Conservation (phyloP, 441 rosid species). For the Brassica hybrid region DNA sequence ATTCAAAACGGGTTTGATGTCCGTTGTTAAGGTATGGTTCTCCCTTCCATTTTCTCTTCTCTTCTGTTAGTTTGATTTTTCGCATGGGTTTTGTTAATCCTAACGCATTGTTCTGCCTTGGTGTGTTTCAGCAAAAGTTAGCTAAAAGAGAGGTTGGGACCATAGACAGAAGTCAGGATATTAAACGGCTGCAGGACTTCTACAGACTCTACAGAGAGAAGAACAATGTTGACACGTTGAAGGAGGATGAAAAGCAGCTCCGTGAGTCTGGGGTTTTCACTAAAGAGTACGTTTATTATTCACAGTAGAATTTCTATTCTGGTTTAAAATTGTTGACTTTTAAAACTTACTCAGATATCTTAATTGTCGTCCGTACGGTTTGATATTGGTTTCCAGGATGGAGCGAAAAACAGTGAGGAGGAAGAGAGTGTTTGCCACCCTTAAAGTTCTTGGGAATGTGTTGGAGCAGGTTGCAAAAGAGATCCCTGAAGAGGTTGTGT, state of each 20-base stretch:
- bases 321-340: slow-evolving; percentile 3
- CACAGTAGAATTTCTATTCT: not conserved
- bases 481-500: slow-evolving; percentile 87
- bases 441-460: slow-evolving; percentile 85
- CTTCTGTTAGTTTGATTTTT: not conserved
- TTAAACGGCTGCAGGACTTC: slow-evolving; percentile 80
- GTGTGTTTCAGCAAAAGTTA: slow-evolving; percentile 83
- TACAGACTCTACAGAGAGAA: slow-evolving; percentile 81
- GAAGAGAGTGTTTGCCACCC: slow-evolving; percentile 84
- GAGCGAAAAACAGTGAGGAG: slow-evolving; percentile 85
- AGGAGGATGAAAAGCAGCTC: slow-evolving; percentile 81
- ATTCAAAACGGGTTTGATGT: slow-evolving; percentile 96
- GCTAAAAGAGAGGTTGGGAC: slow-evolving; percentile 86
- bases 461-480: slow-evolving; percentile 83
- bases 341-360: slow-evolving; percentile 21
- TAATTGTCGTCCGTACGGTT: slow-evolving; percentile 4
- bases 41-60: not conserved
- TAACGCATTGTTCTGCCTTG: slow-evolving; percentile 27
- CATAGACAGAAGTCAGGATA: slow-evolving; percentile 90
- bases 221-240: slow-evolving; percentile 75
- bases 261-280: slow-evolving; percentile 77
- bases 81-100: slow-evolving; percentile 1
- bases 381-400: slow-evolving; percentile 59
- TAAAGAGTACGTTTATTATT: slow-evolving; percentile 59
- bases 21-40: slow-evolving; percentile 80